Evolutionary conservation across 1,139 yeast species (phyloP), one percentile per base, ranked within the genome.

Genomic region (Suhomyces chickasaworum): DNA sequence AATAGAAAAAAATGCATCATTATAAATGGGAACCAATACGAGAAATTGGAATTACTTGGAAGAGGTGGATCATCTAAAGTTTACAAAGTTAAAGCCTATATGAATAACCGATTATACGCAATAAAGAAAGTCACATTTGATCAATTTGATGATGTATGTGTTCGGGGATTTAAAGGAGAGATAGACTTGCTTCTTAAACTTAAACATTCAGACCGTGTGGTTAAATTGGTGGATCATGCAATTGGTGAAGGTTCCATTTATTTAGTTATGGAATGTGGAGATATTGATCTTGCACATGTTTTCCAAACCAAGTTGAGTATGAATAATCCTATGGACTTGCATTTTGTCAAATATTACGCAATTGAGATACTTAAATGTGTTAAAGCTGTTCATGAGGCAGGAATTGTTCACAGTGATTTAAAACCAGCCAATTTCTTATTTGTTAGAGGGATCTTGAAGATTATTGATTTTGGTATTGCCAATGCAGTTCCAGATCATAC

Each of bases 381-480:
- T 2, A 74, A 80, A 46, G 95, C 91, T 2, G 97, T 93, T 7
- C 99, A 93, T 65, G 78, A 79, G 49, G 84, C 87, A 23, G 97
- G 87, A 21, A 85, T 93, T 52, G 97, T 93, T 32, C 99, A 93
- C 63, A 87, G 97, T 15, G 99, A 93, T 64, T 74, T 93, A 55
- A 93, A 93, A 62, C 99, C 99, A 0, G 98, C 98, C 0, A 93
- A 93, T 61, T 93, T 93, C 64, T 75, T 93, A 39, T 82, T 91
- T 58, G 97, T 93, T 9, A 80, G 82, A 55, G 98, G 98, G 0
- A 74, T 81, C 45, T 70, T 93, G 54, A 93, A 93, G 59, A 82
- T 93, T 44, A 93, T 93, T 50, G 99, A 93, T 66, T 93, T 93
- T 73, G 99, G 99, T 16, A 93, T 93, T 49, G 96, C 98, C 12